phyloP scores from a whole-genome alignment of 2,329 filamentous ascomycete species.

The Epichloe gansuensis region DNA sequence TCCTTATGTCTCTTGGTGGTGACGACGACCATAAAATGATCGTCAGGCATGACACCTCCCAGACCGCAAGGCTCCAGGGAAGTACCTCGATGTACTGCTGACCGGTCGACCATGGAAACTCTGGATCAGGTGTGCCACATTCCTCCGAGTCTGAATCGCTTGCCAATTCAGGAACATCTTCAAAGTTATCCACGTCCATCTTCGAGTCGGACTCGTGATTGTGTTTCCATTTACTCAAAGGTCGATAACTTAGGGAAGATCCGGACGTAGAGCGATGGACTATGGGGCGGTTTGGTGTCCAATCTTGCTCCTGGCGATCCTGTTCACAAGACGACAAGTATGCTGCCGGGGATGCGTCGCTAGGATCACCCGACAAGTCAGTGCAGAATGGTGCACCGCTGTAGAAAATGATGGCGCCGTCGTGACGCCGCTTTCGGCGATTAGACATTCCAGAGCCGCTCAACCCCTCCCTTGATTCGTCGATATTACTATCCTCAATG shows the following conservation, averaged over 20 bases:
- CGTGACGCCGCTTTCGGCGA: constrained; percentile 42
- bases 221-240: constrained; percentile 30
- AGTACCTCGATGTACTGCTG: constrained; percentile 26
- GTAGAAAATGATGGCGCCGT: constrained; percentile 76
- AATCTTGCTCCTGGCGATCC: constrained; percentile 16
- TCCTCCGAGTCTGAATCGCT: constrained; percentile 25
- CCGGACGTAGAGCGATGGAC: constrained; percentile 36
- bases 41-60: constrained; percentile 48
- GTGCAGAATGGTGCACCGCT: constrained; percentile 69
- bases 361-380: constrained; percentile 59
- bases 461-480: constrained; percentile 33
- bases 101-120: constrained; percentile 34
- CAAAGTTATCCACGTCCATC: constrained; percentile 18
- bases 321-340: constrained; percentile 35
- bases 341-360: constrained; percentile 34
- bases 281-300: constrained; percentile 11
- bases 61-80: constrained; percentile 45
- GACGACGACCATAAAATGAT: constrained; percentile 49
- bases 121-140: constrained; percentile 28
- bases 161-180: constrained; percentile 18
- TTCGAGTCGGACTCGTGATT: constrained; percentile 10
- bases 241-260: constrained; percentile 35
- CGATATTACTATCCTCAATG: constrained; percentile 36
- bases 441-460: constrained; percentile 36
- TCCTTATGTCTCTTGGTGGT: constrained; percentile 31